Percentiles rank a stretch among this genome's conserved stretches.
phyloP scores from a whole-genome alignment of 306 rosid genomes.

The Dalbergia cochinchinensis region DNA sequence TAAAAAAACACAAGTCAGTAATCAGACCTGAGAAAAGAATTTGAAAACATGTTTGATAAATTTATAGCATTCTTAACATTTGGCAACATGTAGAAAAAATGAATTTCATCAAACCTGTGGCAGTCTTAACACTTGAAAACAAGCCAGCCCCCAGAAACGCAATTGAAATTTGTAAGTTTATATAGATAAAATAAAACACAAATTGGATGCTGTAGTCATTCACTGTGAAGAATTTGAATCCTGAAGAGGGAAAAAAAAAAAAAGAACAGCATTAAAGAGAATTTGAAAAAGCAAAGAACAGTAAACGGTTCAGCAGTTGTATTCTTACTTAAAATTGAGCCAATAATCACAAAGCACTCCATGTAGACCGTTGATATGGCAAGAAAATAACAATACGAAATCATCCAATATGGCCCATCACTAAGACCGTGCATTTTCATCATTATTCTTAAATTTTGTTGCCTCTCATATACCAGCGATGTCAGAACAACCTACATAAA shows the following conservation, averaged over 20 bases:
- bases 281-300: slow-evolving; percentile 35
- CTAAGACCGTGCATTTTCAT: slow-evolving; percentile 99
- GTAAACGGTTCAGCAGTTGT: slow-evolving; percentile 29
- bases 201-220: slow-evolving; percentile 88
- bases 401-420: slow-evolving; percentile 88
- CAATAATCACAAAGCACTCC: slow-evolving; percentile 73
- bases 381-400: slow-evolving; percentile 79
- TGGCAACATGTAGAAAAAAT: background rate
- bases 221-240: slow-evolving; percentile 74
- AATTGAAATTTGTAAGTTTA: slow-evolving; percentile 81
- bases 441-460: slow-evolving; percentile 89
- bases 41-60: background rate
- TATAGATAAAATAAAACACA: slow-evolving; percentile 74
- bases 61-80: background rate
- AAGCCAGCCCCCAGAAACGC: slow-evolving; percentile 75
- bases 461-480: slow-evolving; percentile 83
- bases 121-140: slow-evolving; percentile 76
- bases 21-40: slow-evolving; percentile 37
- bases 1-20: slow-evolving; percentile 40
- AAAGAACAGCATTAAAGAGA: slow-evolving; percentile 43
- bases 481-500: slow-evolving; percentile 71
- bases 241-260: slow-evolving; percentile 55
- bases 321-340: slow-evolving; percentile 76
- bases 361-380: slow-evolving; percentile 64
- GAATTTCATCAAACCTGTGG: slow-evolving; percentile 73